Base-by-base conservation (phyloP, 495 filamentous ascomycete species). In the Talaromyces thailandensis region DNA sequence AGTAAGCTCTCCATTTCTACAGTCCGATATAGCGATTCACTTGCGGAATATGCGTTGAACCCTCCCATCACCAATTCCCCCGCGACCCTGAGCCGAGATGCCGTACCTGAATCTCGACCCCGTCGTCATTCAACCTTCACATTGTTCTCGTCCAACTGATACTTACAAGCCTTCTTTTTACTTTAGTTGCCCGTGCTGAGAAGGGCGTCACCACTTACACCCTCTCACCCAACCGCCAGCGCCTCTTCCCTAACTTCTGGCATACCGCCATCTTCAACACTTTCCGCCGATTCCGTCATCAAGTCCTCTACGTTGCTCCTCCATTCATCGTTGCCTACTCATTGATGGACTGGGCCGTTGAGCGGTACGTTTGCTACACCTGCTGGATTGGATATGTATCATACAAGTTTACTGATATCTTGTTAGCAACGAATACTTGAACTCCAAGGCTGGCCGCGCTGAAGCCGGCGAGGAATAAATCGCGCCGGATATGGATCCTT, bases 341-440 rank as follows among this genome's bases (percentile, higher is more conserved):
- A 64, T 65, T 82, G 63, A 88, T 96, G 86, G 79, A 90, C 69
- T 96, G 92, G 92, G 92, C 93, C 61, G 83, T 84, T 70, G 85
- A 91, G 71, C 81, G 85, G 92, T 95, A 85, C 57, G 85, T 74
- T 69, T 61, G 60, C 14, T 55, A 28, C 11, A 16, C 26, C 61
- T 40, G 52, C 48, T 26, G 29, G 35, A 29, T 37, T 9, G 16
- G 14, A 25, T 55, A 55, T 53, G 1, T 5, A 14, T 63, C 0
- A 12, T 9, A 25, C 9, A 37, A 4, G 21, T 43, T 53, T 37
- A 56, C 35, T 43, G 51, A 64, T 62, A 35, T 4, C 5, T 6
- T n/a, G 43, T 21, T 67, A 96, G 92, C 74, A 96, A 96, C 79
- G 83, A 95, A 71, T 94, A 87, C 79, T 81, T 94, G 68, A 94